A percentile compares a stretch with the other conserved stretches of the same genome.
phyloP scores from a whole-genome alignment of 2,329 filamentous ascomycete genomes.

The Verticillium nubilum region DNA sequence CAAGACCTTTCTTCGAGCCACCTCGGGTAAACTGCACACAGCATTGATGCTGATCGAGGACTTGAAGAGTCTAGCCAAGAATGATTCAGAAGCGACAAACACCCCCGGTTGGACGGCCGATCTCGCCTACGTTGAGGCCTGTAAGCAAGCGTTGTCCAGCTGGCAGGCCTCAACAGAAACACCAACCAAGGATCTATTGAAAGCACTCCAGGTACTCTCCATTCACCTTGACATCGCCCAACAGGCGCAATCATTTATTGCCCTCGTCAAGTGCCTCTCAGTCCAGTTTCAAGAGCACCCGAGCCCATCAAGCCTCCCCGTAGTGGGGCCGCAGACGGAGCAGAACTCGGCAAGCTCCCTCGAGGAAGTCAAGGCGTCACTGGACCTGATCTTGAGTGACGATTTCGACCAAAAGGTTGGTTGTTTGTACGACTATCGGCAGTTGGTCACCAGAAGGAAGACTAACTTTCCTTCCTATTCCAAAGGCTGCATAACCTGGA shows the following conservation, averaged over 20 bases:
- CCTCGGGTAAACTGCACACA: not conserved
- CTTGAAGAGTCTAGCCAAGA: not conserved
- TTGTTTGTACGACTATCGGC: not conserved
- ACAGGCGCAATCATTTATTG: not conserved
- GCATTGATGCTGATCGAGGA: not conserved
- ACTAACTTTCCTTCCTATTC: constrained; percentile 1
- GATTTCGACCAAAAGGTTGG: not conserved
- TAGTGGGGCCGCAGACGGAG: not conserved
- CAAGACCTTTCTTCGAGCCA: not conserved
- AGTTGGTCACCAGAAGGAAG: not conserved
- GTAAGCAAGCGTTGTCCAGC: not conserved
- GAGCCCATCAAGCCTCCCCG: not conserved
- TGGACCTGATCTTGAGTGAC: not conserved
- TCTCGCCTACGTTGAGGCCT: not conserved
- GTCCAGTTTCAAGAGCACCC: not conserved
- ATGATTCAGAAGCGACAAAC: not conserved
- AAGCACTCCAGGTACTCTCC: not conserved
- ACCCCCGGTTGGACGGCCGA: not conserved
- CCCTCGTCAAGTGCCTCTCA: not conserved
- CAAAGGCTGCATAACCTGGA: constrained; percentile 13
- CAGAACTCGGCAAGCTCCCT: not conserved
- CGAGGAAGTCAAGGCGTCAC: not conserved
- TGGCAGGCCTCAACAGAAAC: not conserved
- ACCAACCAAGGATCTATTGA: not conserved
- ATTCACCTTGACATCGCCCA: not conserved